Evolutionary conservation across 1,284 basidiomycete genomes (phyloP).

Genomic region (Caloboletus firmus): DNA sequence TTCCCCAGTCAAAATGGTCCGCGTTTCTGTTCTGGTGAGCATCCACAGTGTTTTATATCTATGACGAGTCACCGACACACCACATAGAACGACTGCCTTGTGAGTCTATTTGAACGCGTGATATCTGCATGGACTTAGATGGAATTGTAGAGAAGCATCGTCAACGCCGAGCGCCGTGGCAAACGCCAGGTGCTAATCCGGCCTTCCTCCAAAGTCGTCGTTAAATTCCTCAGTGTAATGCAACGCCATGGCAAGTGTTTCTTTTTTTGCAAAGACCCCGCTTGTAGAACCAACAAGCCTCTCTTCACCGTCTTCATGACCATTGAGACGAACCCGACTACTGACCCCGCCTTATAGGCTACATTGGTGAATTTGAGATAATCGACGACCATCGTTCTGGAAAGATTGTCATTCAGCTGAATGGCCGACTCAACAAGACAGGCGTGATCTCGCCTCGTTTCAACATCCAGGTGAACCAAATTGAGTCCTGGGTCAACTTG

Average conservation of each 20-base stretch:
- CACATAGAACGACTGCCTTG: slow-evolving; percentile 76
- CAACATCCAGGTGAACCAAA: slow-evolving; percentile 93
- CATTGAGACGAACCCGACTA: background rate
- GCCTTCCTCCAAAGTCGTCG: slow-evolving; percentile 93
- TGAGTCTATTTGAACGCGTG: slow-evolving; percentile 34
- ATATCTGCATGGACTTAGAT: background rate
- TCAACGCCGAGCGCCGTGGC: slow-evolving; percentile 97
- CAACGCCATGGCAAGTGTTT: slow-evolving; percentile 91
- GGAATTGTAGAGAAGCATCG: slow-evolving; percentile 81
- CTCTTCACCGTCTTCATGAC: background rate
- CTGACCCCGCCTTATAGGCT: slow-evolving; percentile 57
- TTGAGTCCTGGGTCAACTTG: slow-evolving; percentile 94
- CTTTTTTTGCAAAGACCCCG: background rate
- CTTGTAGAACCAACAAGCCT: background rate
- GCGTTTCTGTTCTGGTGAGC: slow-evolving; percentile 80
- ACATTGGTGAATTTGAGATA: slow-evolving; percentile 99
- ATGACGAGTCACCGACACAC: background rate
- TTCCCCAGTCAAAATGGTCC: slow-evolving; percentile 62
- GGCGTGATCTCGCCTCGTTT: slow-evolving; percentile 99
- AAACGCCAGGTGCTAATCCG: slow-evolving; percentile 97
- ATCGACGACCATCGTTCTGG: slow-evolving; percentile 99
- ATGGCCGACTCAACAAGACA: slow-evolving; percentile 97
- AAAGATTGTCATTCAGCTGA: slow-evolving; percentile 98
- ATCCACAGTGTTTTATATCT: background rate
- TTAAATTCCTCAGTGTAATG: slow-evolving; percentile 96